phyloP scores from a whole-genome alignment of 1,284 basidiomycete genomes.

The Sutorius eximius region DNA sequence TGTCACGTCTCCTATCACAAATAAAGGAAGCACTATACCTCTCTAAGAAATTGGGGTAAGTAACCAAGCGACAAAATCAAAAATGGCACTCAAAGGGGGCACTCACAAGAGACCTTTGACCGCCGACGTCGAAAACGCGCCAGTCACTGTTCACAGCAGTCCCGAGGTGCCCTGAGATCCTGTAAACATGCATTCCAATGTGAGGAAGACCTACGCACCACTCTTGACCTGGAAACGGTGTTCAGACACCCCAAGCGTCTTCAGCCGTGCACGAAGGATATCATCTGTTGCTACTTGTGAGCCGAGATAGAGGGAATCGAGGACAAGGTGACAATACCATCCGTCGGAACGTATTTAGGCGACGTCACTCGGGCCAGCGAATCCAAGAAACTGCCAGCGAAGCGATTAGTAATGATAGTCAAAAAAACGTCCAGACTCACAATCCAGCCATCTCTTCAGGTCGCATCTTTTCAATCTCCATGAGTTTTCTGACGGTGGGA shows the following conservation, averaged over 20 bases:
- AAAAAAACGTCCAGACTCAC: conserved; percentile 24
- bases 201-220: conserved; percentile 21
- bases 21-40: conserved; percentile 21
- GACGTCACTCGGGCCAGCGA: conserved; percentile 42
- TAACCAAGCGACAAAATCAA: background rate
- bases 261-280: conserved; percentile 38
- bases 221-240: conserved; percentile 39
- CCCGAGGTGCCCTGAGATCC: conserved; percentile 28
- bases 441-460: conserved; percentile 43
- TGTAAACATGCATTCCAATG: conserved; percentile 3
- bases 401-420: background rate
- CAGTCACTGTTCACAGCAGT: conserved; percentile 36
- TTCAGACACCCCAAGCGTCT: conserved; percentile 44
- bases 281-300: conserved; percentile 26
- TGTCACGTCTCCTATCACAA: background rate
- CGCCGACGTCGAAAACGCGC: conserved; percentile 40
- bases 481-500: conserved; percentile 31
- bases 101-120: conserved; percentile 37
- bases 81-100: background rate
- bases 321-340: conserved; percentile 34
- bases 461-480: conserved; percentile 38
- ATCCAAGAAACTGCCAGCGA: conserved; percentile 42
- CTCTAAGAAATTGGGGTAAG: conserved; percentile 12
- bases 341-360: conserved; percentile 43
- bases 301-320: background rate